phyloP scores from a whole-genome alignment of 2,329 filamentous ascomycete genomes.

The Monilinia polystroma region DNA sequence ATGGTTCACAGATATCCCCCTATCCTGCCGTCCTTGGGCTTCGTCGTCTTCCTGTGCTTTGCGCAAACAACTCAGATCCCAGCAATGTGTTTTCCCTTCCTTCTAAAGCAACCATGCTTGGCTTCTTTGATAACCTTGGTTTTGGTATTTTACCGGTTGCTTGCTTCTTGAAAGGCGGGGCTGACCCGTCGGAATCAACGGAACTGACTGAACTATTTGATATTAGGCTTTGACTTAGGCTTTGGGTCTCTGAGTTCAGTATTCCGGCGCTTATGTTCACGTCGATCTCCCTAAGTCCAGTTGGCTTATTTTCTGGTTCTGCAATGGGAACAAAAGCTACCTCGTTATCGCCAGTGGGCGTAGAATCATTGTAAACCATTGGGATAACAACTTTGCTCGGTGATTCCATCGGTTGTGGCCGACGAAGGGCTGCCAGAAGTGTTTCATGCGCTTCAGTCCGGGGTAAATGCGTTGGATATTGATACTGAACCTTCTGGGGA shows the following conservation, averaged over 20 bases:
- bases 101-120: slow-evolving; percentile 44
- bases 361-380: slow-evolving; percentile 40
- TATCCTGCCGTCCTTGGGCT: slow-evolving; percentile 33
- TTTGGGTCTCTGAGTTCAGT: slow-evolving; percentile 28
- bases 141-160: slow-evolving; percentile 46
- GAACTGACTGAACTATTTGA: slow-evolving; percentile 17
- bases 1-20: background rate
- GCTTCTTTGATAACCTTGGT: slow-evolving; percentile 42
- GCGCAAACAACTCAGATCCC: slow-evolving; percentile 21
- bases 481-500: slow-evolving; percentile 76
- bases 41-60: slow-evolving; percentile 38
- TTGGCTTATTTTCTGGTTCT: slow-evolving; percentile 29
- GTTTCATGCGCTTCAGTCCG: slow-evolving; percentile 65
- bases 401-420: slow-evolving; percentile 35
- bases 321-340: slow-evolving; percentile 28
- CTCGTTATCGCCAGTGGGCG: slow-evolving; percentile 20
- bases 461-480: slow-evolving; percentile 76
- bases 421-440: slow-evolving; percentile 51
- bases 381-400: slow-evolving; percentile 40
- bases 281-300: slow-evolving; percentile 53
- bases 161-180: slow-evolving; percentile 34
- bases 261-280: slow-evolving; percentile 45
- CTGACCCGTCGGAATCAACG: slow-evolving; percentile 17
- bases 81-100: slow-evolving; percentile 46
- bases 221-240: slow-evolving; percentile 17